phyloP scores from a whole-genome alignment of 352 stramenopile genomes.

The Peronospora destructor region DNA sequence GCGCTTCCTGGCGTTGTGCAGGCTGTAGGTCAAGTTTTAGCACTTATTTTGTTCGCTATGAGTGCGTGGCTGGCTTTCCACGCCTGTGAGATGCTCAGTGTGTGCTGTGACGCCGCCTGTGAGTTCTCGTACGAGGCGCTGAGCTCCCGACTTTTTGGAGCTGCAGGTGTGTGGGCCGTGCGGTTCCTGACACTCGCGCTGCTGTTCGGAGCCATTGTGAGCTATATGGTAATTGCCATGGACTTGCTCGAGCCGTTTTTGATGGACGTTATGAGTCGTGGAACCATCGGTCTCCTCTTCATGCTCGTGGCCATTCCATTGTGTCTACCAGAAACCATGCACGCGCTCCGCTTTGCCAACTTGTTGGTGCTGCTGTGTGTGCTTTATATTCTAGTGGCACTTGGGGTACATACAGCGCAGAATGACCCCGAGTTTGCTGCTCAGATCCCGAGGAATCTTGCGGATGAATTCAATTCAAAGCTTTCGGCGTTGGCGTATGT shows the following conservation, averaged over 20 bases:
- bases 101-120: slow-evolving; percentile 51
- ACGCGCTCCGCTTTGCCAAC: slow-evolving; percentile 78
- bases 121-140: slow-evolving; percentile 79
- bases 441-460: slow-evolving; percentile 33
- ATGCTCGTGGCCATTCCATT: slow-evolving; percentile 62
- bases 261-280: slow-evolving; percentile 43
- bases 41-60: slow-evolving; percentile 45
- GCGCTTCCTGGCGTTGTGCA: slow-evolving; percentile 61
- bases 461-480: slow-evolving; percentile 54
- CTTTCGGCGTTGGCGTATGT: slow-evolving; percentile 58
- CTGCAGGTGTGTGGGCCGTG: slow-evolving; percentile 61
- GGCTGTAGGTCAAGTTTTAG: slow-evolving; percentile 45
- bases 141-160: slow-evolving; percentile 65
- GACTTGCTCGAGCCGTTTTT: slow-evolving; percentile 80
- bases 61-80: slow-evolving; percentile 58
- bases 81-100: slow-evolving; percentile 67
- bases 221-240: slow-evolving; percentile 82
- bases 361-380: slow-evolving; percentile 70
- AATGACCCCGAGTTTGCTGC: slow-evolving; percentile 38
- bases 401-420: slow-evolving; percentile 41
- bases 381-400: slow-evolving; percentile 71
- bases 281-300: slow-evolving; percentile 56
- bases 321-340: slow-evolving; percentile 77
- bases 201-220: slow-evolving; percentile 74
- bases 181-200: slow-evolving; percentile 66